These are phyloP conservation scores for Bacidia rubella DNA, from an alignment of 495 filamentous ascomycete genomes.

Conservation along the genomic window DNA sequence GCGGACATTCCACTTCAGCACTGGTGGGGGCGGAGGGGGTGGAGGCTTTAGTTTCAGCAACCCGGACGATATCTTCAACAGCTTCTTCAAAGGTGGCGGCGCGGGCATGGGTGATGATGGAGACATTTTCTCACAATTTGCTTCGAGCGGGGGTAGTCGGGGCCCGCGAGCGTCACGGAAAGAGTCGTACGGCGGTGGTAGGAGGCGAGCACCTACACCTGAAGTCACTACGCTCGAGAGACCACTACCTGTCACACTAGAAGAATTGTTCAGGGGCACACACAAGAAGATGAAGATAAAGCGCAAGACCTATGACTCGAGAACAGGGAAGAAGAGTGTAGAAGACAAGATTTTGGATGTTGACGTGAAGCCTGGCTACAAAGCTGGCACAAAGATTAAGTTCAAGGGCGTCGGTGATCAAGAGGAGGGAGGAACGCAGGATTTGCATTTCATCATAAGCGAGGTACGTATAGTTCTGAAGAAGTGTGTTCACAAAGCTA, in stretches of 20 bases:
- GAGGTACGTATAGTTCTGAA: slow-evolving; percentile 49
- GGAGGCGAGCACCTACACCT: slow-evolving; percentile 44
- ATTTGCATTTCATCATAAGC: slow-evolving; percentile 83
- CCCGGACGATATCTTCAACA: slow-evolving; percentile 70
- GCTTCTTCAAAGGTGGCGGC: slow-evolving; percentile 53
- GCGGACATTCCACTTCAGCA: slow-evolving; percentile 65
- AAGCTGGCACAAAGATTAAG: slow-evolving; percentile 94
- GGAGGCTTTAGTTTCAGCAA: slow-evolving; percentile 66
- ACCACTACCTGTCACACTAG: slow-evolving; percentile 64
- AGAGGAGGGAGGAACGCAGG: slow-evolving; percentile 93
- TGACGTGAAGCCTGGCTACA: slow-evolving; percentile 85
- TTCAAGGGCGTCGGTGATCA: slow-evolving; percentile 93
- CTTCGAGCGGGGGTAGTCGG: slow-evolving; percentile 23
- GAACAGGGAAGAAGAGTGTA: slow-evolving; percentile 63
- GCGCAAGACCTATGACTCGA: slow-evolving; percentile 77
- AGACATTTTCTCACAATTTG: slow-evolving; percentile 36
- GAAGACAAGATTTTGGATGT: slow-evolving; percentile 87
- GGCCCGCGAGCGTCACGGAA: slow-evolving; percentile 21
- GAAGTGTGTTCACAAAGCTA: background rate
- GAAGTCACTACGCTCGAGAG: slow-evolving; percentile 86
- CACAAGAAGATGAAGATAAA: slow-evolving; percentile 97
- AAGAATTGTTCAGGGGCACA: slow-evolving; percentile 72
- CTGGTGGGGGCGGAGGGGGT: slow-evolving; percentile 37
- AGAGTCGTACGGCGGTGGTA: slow-evolving; percentile 21
- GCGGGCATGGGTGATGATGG: slow-evolving; percentile 39